Evolutionary conservation across 805 yeast species (phyloP).

Genomic region (Sugiyamaella smithiae): DNA sequence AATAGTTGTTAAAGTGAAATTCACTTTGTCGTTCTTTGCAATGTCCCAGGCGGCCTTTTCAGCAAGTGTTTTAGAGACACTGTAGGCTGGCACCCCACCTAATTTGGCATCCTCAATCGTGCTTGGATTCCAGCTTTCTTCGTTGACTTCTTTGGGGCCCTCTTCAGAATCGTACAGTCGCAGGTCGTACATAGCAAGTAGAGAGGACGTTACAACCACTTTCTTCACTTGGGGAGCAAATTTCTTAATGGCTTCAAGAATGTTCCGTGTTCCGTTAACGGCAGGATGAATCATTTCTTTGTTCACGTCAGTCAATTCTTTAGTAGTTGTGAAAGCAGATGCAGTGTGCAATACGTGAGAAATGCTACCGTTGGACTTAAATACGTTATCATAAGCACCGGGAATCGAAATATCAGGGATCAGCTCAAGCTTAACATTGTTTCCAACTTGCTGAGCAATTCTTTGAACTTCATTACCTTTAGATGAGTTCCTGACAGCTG

Average conservation of each 20-base stretch:
- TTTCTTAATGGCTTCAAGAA: constrained; percentile 39
- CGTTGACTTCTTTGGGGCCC: constrained; percentile 35
- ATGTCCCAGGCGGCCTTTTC: constrained; percentile 59
- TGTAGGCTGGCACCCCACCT: constrained; percentile 17
- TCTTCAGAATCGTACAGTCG: no score
- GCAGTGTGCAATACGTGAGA: constrained; percentile 41
- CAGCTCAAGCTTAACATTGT: constrained; percentile 8
- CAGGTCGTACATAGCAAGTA: constrained; percentile 30
- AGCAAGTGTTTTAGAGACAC: constrained; percentile 52
- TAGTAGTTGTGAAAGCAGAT: constrained; percentile 34
- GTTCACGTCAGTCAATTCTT: constrained; percentile 36
- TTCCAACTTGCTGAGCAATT: not conserved
- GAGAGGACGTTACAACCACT: constrained; percentile 52
- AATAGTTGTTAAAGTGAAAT: constrained; percentile 27
- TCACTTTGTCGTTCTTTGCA: constrained; percentile 31
- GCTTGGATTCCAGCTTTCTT: constrained; percentile 35
- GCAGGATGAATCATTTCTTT: constrained; percentile 46
- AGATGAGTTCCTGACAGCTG: constrained; percentile 44
- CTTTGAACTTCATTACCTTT: constrained; percentile 29
- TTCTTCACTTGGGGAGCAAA: constrained; percentile 41
- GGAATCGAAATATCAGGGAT: constrained; percentile 33
- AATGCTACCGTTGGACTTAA: constrained; percentile 39
- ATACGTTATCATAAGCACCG: constrained; percentile 49
- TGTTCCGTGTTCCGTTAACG: constrained; percentile 45
- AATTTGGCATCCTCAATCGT: constrained; percentile 29